phyloP scores from a whole-genome alignment of 148 eudicot genomes.

The Spergularia marina region DNA sequence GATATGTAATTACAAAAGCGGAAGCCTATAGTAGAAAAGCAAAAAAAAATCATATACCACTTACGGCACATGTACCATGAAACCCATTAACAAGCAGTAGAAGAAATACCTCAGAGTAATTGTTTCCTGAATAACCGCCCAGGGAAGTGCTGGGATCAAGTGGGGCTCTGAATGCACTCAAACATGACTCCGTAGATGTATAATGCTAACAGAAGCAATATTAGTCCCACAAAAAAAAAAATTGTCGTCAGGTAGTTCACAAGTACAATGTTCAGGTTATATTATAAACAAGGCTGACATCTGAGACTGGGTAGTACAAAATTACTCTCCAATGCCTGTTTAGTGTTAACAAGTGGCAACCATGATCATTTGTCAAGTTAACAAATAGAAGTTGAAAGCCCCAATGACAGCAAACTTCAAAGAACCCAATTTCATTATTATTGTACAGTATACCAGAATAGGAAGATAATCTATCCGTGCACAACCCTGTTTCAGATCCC shows the following conservation, averaged over 20 bases:
- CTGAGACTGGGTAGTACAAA: background rate
- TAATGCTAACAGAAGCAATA: constrained; percentile 54
- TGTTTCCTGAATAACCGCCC: constrained; percentile 91
- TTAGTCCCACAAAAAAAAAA: background rate
- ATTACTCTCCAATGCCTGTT: background rate
- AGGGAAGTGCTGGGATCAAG: constrained; percentile 95
- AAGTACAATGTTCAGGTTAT: background rate
- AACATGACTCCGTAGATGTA: constrained; percentile 67
- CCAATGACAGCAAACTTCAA: background rate
- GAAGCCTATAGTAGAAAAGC: constrained; percentile 59
- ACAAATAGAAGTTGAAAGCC: background rate
- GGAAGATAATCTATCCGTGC: background rate
- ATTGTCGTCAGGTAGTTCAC: constrained; percentile 3
- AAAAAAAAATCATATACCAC: constrained; percentile 17
- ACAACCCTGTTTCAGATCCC: background rate
- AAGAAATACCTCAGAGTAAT: constrained; percentile 78
- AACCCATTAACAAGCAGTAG: constrained; percentile 12
- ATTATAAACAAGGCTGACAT: background rate
- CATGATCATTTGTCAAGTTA: background rate
- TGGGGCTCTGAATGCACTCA: constrained; percentile 95
- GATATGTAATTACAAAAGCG: constrained; percentile 92
- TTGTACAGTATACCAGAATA: background rate
- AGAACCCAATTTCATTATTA: background rate
- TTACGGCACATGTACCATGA: constrained; percentile 19
- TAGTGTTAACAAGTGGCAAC: background rate